Conservation (phyloP, 805 yeast species). For the Ogataea philodendri region DNA sequence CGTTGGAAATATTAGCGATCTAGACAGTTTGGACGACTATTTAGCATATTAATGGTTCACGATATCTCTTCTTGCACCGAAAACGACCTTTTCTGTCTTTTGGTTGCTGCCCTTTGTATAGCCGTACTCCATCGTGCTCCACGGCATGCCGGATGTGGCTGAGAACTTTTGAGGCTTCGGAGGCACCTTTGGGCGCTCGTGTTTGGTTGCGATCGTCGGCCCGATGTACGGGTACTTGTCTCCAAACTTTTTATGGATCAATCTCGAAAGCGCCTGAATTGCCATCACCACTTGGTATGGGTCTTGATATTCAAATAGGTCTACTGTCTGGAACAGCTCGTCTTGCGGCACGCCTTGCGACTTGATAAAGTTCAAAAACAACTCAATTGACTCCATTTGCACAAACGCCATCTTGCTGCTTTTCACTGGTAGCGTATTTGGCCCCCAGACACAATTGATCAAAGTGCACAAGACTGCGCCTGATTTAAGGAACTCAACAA, state of each 20-base stretch:
- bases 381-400: conserved; percentile 82
- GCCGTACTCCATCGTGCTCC: conserved; percentile 63
- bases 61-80: conserved; percentile 52
- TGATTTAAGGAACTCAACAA: conserved; percentile 56
- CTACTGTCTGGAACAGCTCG: conserved; percentile 77
- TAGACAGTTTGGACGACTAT: conserved; percentile 11
- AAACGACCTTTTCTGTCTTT: conserved; percentile 49
- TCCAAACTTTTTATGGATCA: conserved; percentile 53
- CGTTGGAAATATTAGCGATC: conserved; percentile 23
- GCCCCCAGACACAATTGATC: conserved; percentile 40
- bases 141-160: conserved; percentile 35
- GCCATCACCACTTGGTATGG: conserved; percentile 78
- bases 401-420: conserved; percentile 71
- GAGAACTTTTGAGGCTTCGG: conserved; percentile 50
- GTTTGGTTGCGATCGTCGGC: conserved; percentile 50
- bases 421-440: conserved; percentile 46
- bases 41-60: conserved; percentile 18
- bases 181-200: conserved; percentile 50
- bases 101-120: conserved; percentile 58
- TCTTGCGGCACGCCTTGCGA: conserved; percentile 71
- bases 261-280: conserved; percentile 68
- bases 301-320: conserved; percentile 69
- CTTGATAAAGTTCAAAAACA: conserved; percentile 62
- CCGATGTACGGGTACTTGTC: conserved; percentile 53
- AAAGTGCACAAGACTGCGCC: conserved; percentile 57